phyloP scores from a whole-genome alignment of 257 asterid genomes.

The Schizonepeta tenuifolia region DNA sequence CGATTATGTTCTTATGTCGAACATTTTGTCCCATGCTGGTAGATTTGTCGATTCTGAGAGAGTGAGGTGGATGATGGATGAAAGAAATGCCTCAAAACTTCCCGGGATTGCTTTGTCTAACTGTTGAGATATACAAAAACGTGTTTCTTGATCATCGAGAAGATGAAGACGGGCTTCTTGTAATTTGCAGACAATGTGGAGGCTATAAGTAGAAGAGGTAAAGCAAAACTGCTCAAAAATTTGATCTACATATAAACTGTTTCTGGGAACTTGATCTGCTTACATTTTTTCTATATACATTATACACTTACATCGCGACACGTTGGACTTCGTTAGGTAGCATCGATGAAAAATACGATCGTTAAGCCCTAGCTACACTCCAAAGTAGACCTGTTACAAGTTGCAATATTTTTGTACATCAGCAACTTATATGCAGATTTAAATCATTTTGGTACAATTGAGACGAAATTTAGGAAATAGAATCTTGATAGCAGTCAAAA shows the following conservation, averaged over 20 bases:
- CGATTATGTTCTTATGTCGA: constrained; percentile 19
- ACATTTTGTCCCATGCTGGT: constrained; percentile 8
- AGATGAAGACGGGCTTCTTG: background rate
- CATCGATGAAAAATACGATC: background rate
- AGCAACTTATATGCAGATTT: background rate
- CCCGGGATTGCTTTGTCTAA: constrained; percentile 13
- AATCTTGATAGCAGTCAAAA: background rate
- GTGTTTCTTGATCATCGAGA: background rate
- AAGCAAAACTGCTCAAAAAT: background rate
- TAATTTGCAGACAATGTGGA: background rate
- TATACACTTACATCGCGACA: too few relatives aligned
- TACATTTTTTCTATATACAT: background rate
- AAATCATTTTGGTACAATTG: background rate
- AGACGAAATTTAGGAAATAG: background rate
- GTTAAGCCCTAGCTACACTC: constrained; percentile 22
- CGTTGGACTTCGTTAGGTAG: background rate
- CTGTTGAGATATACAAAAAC: constrained; percentile 10
- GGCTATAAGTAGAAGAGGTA: background rate
- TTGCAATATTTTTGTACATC: background rate
- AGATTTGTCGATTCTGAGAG: constrained; percentile 20
- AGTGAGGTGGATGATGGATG: constrained; percentile 8
- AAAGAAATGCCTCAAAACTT: constrained; percentile 6
- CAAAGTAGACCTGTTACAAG: constrained; percentile 41
- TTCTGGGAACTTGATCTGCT: background rate
- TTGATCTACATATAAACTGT: background rate